Base-by-base conservation (phyloP, 164 flowering plant genomes). In the Saururus chinensis region DNA sequence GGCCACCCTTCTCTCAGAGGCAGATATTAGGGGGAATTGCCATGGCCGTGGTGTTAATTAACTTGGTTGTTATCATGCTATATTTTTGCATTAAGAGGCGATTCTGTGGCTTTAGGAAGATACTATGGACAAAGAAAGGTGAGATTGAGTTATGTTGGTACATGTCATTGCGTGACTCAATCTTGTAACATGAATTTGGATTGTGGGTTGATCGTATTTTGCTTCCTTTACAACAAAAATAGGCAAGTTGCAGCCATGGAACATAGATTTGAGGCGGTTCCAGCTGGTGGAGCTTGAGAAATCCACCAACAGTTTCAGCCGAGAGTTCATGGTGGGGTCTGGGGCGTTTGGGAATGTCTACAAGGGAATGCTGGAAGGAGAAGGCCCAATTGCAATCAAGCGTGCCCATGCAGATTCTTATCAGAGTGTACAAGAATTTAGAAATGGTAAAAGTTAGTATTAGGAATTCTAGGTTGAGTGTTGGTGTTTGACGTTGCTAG, bases 301-400 rank as follows among this genome's bases (percentile, higher is more conserved):
- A 74, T 89, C 86, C n/a, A 87, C 93, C 19, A 62, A 75, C 17
- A 79, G 76, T 58, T 87, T 87, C 64, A 83, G 85, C 62, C 20
- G 59, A 67, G 84, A 77, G 7, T 80, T 75, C 69, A 70, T 84
- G 74, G 19, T 84, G 30, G 93, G 89, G 12, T 75, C 79, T 16
- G 86, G 89, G 6, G 86, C 80, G 22, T 84, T 81, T 67, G 93
- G 87, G 16, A 83, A 81, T 62, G 93, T 87, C 12, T 84, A 83
- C 66, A 73, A 57, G 56, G 89, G 86, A 37, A 70, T 66, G 4
- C 80, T 87, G 53, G 73, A 65, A 1, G 76, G 4, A 1, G 81
- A 69, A 60, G 78, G 73, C n/a, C 68, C 74, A 22, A 62, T 82
- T 49, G 89, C 93, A 4, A 80, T 84, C 64, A 87, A 87, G 72